Evolutionary conservation across 2,329 filamentous ascomycete species (phyloP), one percentile per base, ranked within the genome.

Genomic region (Sclerotinia sclerotiorum): DNA sequence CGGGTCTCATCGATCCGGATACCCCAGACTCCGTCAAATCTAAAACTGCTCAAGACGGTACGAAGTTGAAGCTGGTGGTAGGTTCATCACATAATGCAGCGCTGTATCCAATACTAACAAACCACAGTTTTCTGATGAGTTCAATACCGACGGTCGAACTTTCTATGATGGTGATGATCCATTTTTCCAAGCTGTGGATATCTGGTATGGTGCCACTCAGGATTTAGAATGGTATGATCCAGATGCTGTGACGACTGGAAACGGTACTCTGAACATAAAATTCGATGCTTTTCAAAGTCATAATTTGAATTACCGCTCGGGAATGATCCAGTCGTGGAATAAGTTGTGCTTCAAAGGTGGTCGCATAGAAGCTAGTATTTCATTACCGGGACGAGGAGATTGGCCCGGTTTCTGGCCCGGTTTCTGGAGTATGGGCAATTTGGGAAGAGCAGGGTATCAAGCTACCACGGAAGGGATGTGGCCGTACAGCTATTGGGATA

Each of bases 281-380:
- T 90, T 92, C 72, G 88, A 90, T 74, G 81, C 84, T 8, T 90
- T 88, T 75, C 78, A 84, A 70, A 91, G 85, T 71, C 88, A 91
- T 76, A 84, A 84, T 60, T 79, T 90, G 29, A 83, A 89, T 69
- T 91, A 88, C 75, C 84, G 89, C 63, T 91, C 88, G 7, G 88
- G 88, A n/a, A 91, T 91, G 89, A 72, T 91, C 11, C 88, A 91
- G 74, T 90, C 87, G 15, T 91, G 89, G 89, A 91, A 91, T 77
- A 86, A 90, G 76, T 76, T 91, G 67, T 90, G 89, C 78, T 91
- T 91, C 80, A 90, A 89, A 70, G 88, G 88, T 44, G 89, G 89
- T 4, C 84, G 88, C 60, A 76, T 92, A 19, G 89, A 92, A 79
- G 88, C 88, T 27, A 89, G 87, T 74, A 87, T 91, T 65, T 91